phyloP scores from a whole-genome alignment of 768 basidiomycete species.

The Xanthoconium stramineum region DNA sequence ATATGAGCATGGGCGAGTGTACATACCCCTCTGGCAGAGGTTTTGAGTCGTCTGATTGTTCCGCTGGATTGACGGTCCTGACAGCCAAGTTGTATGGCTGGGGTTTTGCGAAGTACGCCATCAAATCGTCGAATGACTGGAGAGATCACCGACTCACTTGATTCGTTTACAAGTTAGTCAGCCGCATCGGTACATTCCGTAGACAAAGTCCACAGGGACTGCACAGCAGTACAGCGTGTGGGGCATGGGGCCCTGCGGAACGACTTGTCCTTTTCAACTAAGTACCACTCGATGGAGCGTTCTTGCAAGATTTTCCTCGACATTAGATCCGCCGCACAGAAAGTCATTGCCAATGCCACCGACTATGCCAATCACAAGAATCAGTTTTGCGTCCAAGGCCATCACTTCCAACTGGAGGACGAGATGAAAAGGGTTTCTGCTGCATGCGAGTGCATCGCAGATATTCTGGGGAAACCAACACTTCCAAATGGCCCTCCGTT shows the following conservation, averaged over 20 bases:
- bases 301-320: background rate
- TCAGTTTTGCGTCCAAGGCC: background rate
- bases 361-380: background rate
- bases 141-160: slow-evolving; percentile 4
- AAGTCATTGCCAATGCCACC: background rate
- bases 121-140: slow-evolving; percentile 26
- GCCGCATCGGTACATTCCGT: slow-evolving; percentile 15
- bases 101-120: slow-evolving; percentile 71
- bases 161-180: slow-evolving; percentile 17
- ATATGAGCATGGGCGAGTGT: background rate
- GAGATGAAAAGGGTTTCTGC: background rate
- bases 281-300: background rate
- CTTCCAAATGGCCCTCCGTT: background rate
- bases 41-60: slow-evolving; percentile 40
- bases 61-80: slow-evolving; percentile 64
- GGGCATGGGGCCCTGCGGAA: no score
- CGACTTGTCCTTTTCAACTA: no score
- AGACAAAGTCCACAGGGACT: no score
- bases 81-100: slow-evolving; percentile 58
- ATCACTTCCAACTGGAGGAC: background rate
- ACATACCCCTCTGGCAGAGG: slow-evolving; percentile 52
- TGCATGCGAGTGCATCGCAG: background rate
- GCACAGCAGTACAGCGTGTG: no score
- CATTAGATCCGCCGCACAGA: background rate
- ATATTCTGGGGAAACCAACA: background rate